phyloP scores from a whole-genome alignment of 1,284 basidiomycete species.

The Melampsora allii-populina region DNA sequence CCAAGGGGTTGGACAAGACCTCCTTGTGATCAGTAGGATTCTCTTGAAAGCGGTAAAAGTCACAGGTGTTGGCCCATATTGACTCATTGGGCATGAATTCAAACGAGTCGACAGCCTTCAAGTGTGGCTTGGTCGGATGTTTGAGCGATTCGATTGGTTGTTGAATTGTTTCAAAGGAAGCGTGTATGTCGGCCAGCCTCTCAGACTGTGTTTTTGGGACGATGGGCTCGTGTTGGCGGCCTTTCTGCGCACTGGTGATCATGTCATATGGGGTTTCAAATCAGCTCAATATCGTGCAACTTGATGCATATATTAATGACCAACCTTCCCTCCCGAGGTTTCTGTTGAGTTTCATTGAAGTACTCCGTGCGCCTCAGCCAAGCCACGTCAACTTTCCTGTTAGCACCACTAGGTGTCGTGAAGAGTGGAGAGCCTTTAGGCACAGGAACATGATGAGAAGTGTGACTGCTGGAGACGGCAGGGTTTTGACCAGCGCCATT shows the following conservation, averaged over 20 bases:
- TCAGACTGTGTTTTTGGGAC: conserved; percentile 45
- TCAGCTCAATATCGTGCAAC: neutral
- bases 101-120: conserved; percentile 76
- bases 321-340: conserved; percentile 26
- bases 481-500: conserved; percentile 27
- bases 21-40: conserved; percentile 58
- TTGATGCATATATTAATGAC: neutral
- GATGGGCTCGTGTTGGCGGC: conserved; percentile 46
- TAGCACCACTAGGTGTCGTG: conserved; percentile 41
- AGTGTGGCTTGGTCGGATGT: conserved; percentile 73
- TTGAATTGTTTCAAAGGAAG: conserved; percentile 64
- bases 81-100: conserved; percentile 80
- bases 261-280: conserved; percentile 28
- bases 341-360: conserved; percentile 56
- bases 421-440: conserved; percentile 55
- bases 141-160: conserved; percentile 61
- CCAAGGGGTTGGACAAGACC: conserved; percentile 5
- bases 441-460: conserved; percentile 56
- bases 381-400: conserved; percentile 61
- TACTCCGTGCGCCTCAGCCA: conserved; percentile 89
- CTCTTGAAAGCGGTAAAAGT: conserved; percentile 81
- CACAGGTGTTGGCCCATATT: conserved; percentile 84
- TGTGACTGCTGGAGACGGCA: conserved; percentile 9
- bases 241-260: conserved; percentile 57
- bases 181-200: conserved; percentile 69